phyloP scores from a whole-genome alignment of 768 basidiomycete species.

The Rhizopogon roseolus region DNA sequence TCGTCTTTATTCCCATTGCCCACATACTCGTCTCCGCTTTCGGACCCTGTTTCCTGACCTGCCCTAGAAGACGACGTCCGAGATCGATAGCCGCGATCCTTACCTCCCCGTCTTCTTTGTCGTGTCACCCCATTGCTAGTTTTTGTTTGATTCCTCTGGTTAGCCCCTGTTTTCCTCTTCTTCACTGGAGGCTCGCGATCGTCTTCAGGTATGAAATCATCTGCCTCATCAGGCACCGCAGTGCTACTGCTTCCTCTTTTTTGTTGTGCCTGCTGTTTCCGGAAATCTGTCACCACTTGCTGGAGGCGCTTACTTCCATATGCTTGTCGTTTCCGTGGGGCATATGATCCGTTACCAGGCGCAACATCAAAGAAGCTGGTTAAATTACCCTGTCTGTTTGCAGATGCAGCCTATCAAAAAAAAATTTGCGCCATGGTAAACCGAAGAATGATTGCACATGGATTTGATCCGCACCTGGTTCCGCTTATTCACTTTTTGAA shows the following conservation, averaged over 20 bases:
- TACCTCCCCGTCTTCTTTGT: background rate
- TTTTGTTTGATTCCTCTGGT: conserved; percentile 10
- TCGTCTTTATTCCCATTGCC: conserved; percentile 9
- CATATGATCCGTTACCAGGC: conserved; percentile 62
- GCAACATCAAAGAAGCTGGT: conserved; percentile 71
- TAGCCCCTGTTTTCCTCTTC: conserved; percentile 19
- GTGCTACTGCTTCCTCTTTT: conserved; percentile 12
- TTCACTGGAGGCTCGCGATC: conserved; percentile 26
- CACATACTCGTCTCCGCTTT: conserved; percentile 15
- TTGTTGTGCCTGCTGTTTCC: conserved; percentile 38
- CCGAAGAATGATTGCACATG: background rate
- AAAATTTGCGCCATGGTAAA: conserved; percentile 1
- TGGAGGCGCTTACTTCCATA: conserved; percentile 86
- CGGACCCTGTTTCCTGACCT: conserved; percentile 7
- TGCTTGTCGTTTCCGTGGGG: conserved; percentile 74
- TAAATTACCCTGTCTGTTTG: conserved; percentile 76
- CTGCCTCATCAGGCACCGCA: conserved; percentile 10
- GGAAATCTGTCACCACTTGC: conserved; percentile 77
- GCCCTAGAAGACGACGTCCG: background rate
- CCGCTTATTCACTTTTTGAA: conserved; percentile 83
- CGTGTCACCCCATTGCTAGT: background rate
- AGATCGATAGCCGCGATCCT: background rate
- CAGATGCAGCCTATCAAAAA: conserved; percentile 44
- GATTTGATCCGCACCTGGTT: conserved; percentile 47
- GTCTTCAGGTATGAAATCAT: conserved; percentile 22